Conservation (phyloP, 1,139 yeast species). For the Blastobotrys ciferrii region DNA sequence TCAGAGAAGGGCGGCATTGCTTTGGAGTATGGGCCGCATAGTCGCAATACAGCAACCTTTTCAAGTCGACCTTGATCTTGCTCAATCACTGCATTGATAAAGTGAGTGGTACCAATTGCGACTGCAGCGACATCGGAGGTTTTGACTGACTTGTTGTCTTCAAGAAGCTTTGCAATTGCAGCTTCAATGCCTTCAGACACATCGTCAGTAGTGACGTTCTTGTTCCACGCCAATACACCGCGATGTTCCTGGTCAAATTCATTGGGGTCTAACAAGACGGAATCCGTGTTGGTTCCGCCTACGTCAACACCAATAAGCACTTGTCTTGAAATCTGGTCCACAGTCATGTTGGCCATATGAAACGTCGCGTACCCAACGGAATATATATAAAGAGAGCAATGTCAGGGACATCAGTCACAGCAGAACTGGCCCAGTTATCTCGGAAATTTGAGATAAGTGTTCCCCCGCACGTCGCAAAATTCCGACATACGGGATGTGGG, state of each 20-base stretch:
- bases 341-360: conserved; percentile 7
- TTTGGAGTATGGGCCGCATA: conserved; percentile 42
- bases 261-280: conserved; percentile 44
- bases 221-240: conserved; percentile 44
- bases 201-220: conserved; percentile 44
- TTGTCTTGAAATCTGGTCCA: conserved; percentile 7
- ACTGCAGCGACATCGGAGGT: conserved; percentile 38
- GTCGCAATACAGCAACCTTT: conserved; percentile 43
- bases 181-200: conserved; percentile 44
- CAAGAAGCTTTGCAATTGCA: conserved; percentile 38
- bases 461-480: conserved; percentile 2
- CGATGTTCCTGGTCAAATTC: conserved; percentile 26
- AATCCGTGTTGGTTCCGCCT: conserved; percentile 51
- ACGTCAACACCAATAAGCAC: conserved; percentile 46
- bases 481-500: conserved; percentile 3
- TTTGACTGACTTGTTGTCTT: conserved; percentile 22
- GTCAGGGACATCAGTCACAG: background rate
- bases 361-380: background rate
- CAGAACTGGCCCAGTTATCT: too few relatives aligned
- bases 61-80: conserved; percentile 41
- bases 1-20: conserved; percentile 43
- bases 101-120: conserved; percentile 48
- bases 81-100: conserved; percentile 47
- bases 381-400: background rate
- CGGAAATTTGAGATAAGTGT: background rate